Percentiles rank a stretch among this genome's conserved stretches.
phyloP scores from a whole-genome alignment of 495 filamentous ascomycete genomes.

The Penicillium soppii region DNA sequence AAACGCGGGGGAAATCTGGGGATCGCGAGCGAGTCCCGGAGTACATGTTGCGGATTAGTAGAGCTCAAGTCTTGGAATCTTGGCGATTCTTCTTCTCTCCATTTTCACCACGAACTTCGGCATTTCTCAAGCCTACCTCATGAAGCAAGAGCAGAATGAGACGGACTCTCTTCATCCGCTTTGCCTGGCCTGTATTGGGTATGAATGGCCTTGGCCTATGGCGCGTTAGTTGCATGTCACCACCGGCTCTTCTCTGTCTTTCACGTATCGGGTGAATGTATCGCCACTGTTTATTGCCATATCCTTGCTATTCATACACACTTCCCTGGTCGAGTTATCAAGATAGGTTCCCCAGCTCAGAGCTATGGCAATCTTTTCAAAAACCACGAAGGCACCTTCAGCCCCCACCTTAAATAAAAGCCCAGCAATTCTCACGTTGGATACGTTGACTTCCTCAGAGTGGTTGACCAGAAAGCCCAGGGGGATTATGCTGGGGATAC shows the following conservation, averaged over 20 bases:
- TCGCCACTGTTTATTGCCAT: neutral
- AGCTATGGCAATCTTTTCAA: neutral
- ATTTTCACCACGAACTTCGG: neutral
- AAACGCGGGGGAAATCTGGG: neutral
- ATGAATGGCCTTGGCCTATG: neutral
- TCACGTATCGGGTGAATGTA: neutral
- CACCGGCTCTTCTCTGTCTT: neutral
- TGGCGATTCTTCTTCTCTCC: neutral
- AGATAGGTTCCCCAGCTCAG: neutral
- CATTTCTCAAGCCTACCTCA: neutral
- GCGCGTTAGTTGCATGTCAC: neutral
- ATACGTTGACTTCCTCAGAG: neutral
- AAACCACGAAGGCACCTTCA: neutral
- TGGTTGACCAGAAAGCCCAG: slow-evolving; percentile 2
- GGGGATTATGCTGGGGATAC: slow-evolving; percentile 11
- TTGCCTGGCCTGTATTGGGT: neutral
- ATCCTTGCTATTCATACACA: neutral
- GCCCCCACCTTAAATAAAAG: neutral
- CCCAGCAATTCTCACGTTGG: neutral
- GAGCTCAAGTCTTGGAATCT: neutral
- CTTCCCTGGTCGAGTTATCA: neutral
- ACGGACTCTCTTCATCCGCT: neutral
- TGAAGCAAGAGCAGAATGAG: neutral
- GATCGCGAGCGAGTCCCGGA: neutral
- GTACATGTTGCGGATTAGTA: neutral